Evolutionary conservation across 768 basidiomycete species (phyloP), one percentile per base, ranked within the genome.

Genomic region (Boletus insuetus): DNA sequence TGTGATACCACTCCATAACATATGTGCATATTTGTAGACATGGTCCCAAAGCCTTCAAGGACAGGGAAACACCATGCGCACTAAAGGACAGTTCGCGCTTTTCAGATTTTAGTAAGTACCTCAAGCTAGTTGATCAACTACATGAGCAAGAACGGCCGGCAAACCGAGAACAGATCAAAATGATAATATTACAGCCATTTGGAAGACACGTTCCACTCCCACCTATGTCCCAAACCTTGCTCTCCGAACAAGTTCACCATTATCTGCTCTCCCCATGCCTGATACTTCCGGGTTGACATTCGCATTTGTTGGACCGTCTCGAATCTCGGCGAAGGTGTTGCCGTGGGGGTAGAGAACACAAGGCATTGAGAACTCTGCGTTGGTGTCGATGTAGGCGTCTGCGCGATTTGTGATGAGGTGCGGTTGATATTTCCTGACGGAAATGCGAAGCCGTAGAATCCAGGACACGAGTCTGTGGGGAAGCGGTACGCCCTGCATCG

Each of bases 381-480:
- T 0, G 61, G 61, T 5, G 59, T 61, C 53, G 61, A 55, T n/a
- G 58, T 26, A 0, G 67, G 67, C n/a, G 29, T 58, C 39, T 69
- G 66, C 13, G 57, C 50, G 10, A 68, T 58, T 24, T 66, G 59
- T 16, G 58, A 31, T 8, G 54, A 17, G 3, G 64, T 69, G 19
- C 57, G 55, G 34, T 67, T 66, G 39, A 63, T n/a, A 12, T 58
- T 49, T 46, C 63, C 60, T 1, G 67, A 60, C 3, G 59, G 67
- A 35, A 69, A 69, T 12, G 65, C 65, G 22, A 68, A 68, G 19
- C 63, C 60, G 32, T 64, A 68, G 55, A 55, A 69, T 38, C 59
- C 68, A 10, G 67, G 65, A 44, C 68, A 69, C 22, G 52, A 55
- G 22, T 40, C 63, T 22, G 65, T 68, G n/a, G 63, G 68, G 42